Conservation (phyloP, 78 protist species). For the Dictyostelium discoideum region DNA sequence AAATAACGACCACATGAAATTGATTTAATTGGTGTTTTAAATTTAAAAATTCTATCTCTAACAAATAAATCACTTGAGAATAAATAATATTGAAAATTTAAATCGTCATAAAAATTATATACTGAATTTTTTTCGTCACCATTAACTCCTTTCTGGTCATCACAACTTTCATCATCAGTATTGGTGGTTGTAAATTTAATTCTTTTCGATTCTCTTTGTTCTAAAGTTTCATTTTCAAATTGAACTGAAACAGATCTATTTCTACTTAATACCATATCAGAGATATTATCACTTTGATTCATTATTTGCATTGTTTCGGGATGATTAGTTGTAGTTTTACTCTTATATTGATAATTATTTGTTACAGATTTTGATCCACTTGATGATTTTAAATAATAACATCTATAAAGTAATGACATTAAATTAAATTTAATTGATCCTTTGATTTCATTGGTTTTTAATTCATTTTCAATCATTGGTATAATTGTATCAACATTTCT, state of each 20-base stretch:
- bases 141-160: background rate
- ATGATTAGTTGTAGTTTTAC: background rate
- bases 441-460: background rate
- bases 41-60: background rate
- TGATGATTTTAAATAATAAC: background rate
- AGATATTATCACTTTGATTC: background rate
- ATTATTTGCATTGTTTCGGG: background rate
- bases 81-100: background rate
- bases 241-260: background rate
- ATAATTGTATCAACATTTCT: background rate
- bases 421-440: background rate
- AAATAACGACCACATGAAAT: constrained; percentile 22
- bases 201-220: background rate
- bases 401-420: background rate
- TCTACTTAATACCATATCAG: background rate
- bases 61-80: background rate
- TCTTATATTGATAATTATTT: background rate
- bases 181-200: background rate
- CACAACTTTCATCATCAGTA: no score
- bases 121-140: background rate
- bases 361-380: background rate
- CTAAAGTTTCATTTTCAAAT: background rate
- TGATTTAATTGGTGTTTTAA: constrained; percentile 2
- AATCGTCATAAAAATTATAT: background rate
- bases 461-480: background rate